Percentiles rank a stretch among this genome's conserved stretches.
phyloP scores from a whole-genome alignment of 129 eudicot genomes.

The Helianthus tuberosus region DNA sequence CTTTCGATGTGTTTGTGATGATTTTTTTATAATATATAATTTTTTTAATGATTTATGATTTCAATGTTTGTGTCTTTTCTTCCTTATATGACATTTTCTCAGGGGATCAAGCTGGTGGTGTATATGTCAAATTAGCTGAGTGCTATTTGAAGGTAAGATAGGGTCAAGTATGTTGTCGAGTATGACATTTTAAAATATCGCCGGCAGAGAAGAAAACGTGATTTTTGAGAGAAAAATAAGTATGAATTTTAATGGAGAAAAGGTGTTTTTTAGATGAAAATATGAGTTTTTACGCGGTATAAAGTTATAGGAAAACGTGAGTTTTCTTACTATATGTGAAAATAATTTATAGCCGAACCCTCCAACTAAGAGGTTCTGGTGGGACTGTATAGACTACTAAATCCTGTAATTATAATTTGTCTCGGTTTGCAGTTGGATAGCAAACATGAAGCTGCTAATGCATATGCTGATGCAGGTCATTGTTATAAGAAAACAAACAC shows the following conservation, averaged over 20 bases:
- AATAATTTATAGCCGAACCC: too few species aligned
- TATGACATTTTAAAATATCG: too few species aligned
- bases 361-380: too few species aligned
- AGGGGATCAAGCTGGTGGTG: conserved; percentile 96
- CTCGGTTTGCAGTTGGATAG: conserved; percentile 66
- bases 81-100: conserved; percentile 25
- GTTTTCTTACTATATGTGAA: too few species aligned
- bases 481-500: conserved; percentile 71
- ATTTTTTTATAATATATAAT: background rate
- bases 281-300: too few species aligned
- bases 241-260: too few species aligned
- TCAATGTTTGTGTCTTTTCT: background rate
- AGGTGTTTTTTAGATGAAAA: too few species aligned
- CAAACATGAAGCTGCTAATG: conserved; percentile 92
- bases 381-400: background rate
- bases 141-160: conserved; percentile 70
- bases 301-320: too few species aligned
- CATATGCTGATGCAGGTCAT: conserved; percentile 84
- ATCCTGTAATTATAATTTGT: background rate
- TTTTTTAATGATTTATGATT: background rate
- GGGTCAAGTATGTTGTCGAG: too few species aligned
- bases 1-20: conserved; percentile 19
- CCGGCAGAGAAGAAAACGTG: too few species aligned
- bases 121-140: conserved; percentile 71
- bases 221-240: too few species aligned